Evolutionary conservation across 306 rosid species (phyloP).

Genomic region (Sechiopsis laciniata): DNA sequence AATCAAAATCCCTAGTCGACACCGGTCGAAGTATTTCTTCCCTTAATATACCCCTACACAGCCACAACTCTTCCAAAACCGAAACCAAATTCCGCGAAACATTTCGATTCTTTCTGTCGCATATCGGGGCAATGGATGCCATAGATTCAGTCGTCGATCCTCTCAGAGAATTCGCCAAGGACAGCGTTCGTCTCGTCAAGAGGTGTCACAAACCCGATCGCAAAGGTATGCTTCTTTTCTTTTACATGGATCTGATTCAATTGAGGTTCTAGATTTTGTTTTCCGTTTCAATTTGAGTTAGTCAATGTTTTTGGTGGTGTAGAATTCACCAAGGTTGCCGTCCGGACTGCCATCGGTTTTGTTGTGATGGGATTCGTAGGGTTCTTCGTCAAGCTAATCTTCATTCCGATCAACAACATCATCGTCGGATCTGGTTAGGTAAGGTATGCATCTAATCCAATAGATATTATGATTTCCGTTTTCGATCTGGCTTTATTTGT

Average conservation of each 20-base stretch:
- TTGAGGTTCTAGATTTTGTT: not conserved
- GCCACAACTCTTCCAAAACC: not conserved
- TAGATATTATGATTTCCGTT: not conserved
- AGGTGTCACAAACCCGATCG: slow-evolving; percentile 55
- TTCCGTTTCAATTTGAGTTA: slow-evolving; percentile 6
- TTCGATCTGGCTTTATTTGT: slow-evolving; percentile 6
- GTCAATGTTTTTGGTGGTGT: slow-evolving; percentile 14
- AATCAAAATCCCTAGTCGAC: not conserved
- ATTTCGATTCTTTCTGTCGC: not conserved
- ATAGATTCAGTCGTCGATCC: slow-evolving; percentile 37
- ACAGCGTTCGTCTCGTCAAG: slow-evolving; percentile 52
- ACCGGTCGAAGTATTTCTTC: not conserved
- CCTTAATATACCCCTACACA: not conserved
- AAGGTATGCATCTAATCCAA: slow-evolving; percentile 13
- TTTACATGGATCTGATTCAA: slow-evolving; percentile 13
- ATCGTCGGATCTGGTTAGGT: slow-evolving; percentile 47
- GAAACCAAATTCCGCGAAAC: not conserved
- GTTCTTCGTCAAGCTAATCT: slow-evolving; percentile 46
- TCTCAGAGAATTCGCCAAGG: slow-evolving; percentile 51
- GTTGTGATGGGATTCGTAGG: slow-evolving; percentile 58
- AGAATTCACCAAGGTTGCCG: slow-evolving; percentile 50
- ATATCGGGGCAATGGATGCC: slow-evolving; percentile 35
- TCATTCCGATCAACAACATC: slow-evolving; percentile 53
- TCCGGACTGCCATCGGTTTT: slow-evolving; percentile 50
- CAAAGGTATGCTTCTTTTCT: slow-evolving; percentile 29